Conservation (phyloP, 208 protist genomes). For the Porcisia hertigi region DNA sequence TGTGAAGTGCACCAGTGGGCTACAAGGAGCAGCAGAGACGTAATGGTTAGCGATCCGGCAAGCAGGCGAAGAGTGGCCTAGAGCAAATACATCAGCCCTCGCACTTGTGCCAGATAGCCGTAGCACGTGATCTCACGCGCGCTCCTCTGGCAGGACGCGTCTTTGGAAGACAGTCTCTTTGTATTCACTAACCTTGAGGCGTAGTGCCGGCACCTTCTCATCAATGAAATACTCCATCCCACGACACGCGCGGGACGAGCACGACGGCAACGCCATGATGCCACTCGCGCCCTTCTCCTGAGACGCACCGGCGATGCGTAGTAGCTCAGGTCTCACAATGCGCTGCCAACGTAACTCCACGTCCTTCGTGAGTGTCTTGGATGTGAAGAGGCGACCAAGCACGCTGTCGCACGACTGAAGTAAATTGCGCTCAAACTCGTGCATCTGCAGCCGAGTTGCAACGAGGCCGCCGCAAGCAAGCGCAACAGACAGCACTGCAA, state of each 20-base stretch:
- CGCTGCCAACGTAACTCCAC: constrained; percentile 59
- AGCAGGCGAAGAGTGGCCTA: neutral
- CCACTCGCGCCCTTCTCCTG: constrained; percentile 23
- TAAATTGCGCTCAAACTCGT: constrained; percentile 31
- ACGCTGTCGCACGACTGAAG: constrained; percentile 39
- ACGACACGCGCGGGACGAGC: constrained; percentile 36
- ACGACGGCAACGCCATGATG: constrained; percentile 43
- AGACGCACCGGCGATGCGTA: constrained; percentile 24
- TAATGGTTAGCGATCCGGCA: neutral
- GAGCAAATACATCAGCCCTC: neutral
- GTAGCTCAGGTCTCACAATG: constrained; percentile 56
- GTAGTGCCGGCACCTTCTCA: constrained; percentile 49
- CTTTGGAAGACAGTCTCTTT: constrained; percentile 33
- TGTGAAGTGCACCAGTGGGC: neutral
- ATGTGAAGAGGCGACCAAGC: constrained; percentile 44
- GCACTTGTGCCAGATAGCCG: neutral
- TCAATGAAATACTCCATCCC: constrained; percentile 36
- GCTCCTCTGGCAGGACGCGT: neutral
- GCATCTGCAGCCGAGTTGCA: constrained; percentile 16
- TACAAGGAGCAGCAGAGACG: neutral
- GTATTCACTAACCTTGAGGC: constrained; percentile 41
- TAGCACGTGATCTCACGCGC: neutral
- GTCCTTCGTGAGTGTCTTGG: constrained; percentile 47
- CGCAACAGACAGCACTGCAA: constrained; percentile 19
- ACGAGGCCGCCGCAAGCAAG: constrained; percentile 20